Evolutionary conservation across 306 rosid genomes (phyloP).

Genomic region (Castanea mollissima): DNA sequence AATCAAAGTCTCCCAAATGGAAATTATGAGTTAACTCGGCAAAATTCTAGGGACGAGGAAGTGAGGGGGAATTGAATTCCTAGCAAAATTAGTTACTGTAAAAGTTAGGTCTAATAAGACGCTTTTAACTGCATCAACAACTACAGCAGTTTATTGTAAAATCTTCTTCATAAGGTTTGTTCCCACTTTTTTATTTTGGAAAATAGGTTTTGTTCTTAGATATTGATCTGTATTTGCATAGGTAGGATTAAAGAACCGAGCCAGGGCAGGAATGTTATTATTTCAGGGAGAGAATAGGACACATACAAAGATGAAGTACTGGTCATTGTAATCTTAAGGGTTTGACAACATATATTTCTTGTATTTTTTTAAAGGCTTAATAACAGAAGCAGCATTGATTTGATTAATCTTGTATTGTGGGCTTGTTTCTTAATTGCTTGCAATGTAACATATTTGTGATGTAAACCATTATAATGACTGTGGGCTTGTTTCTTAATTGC

Average conservation of each 20-base stretch:
- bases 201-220: neutral
- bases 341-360: neutral
- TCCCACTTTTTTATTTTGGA: neutral
- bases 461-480: neutral
- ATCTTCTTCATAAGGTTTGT: neutral
- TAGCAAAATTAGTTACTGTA: neutral
- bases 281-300: neutral
- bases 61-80: neutral
- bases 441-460: neutral
- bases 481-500: too few species aligned
- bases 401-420: neutral
- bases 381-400: neutral
- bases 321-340: neutral
- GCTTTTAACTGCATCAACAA: neutral
- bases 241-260: neutral
- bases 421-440: too few species aligned
- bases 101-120: neutral
- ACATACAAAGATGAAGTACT: neutral
- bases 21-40: conserved; percentile 47
- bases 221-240: neutral
- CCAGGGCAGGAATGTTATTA: neutral
- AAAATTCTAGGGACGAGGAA: conserved; percentile 20
- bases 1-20: conserved; percentile 20
- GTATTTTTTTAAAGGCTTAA: neutral
- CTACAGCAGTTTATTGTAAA: conserved; percentile 2